Base-by-base conservation (phyloP, 495 filamentous ascomycete genomes). In the Cercophora scortea region DNA sequence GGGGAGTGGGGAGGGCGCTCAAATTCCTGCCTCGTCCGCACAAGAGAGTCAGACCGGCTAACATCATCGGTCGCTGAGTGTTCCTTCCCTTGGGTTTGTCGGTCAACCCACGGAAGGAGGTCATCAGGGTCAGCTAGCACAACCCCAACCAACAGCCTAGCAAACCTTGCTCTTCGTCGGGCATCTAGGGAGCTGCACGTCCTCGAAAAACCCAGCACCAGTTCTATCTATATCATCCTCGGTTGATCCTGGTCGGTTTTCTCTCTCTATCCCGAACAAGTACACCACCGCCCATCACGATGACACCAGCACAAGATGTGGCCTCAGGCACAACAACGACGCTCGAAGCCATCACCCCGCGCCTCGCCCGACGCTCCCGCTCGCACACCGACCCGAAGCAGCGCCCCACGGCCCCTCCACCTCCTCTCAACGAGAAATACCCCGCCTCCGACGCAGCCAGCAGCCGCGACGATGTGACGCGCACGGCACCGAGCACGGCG, bases 21-120 rank as follows among this genome's bases (percentile, higher is more conserved):
- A 48, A 38, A 32, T 60, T 60, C 33, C 16, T 56, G 40, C 51
- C 51, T 3, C 55, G 55, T 32, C 55, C 55, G 33, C 46, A 46
- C 9, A 50, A 50, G 35, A 39, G 46, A 45, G 16, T 50, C 38
- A 36, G 33, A 32, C 49, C 49, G 3, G 42, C 8, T 33, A 52
- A 44, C 25, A 25, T 25, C 25, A 25, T 25, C 25, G 25, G 25
- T 25, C 25, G 6, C 19, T 11, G 42, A 45, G 9, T 4, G 42
- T 39, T 8, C 17, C 15, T 52, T 32, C 17, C 25, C 25, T 25
- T 25, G 25, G 25, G 25, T 43, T 45, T 8, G 12, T 38, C 32
- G 25, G 5, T 5, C 25, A 25, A 25, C 2, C 25, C 25, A 5
- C 2, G 25, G 25, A 25, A 25, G 25, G 25, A 5, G 25, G 25